These are phyloP conservation scores for Acorus gramineus DNA, from an alignment of 106 monocot species.

Conservation along the genomic window DNA sequence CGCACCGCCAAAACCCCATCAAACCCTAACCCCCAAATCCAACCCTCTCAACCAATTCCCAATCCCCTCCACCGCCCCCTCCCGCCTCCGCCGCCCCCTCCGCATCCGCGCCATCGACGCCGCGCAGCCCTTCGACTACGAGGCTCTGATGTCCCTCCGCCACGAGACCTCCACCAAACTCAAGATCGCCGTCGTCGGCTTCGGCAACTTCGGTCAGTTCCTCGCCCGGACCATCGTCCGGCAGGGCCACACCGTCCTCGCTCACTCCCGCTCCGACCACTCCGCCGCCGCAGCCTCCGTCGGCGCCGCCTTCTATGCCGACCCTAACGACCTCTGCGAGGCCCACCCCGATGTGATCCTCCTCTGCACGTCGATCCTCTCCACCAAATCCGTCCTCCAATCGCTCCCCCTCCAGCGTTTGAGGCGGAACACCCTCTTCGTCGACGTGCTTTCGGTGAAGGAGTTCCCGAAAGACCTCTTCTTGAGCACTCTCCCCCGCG, in stretches of 20 bases:
- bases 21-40: too few relatives aligned
- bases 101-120: conserved; percentile 35
- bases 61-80: neutral
- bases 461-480: conserved; percentile 52
- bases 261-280: conserved; percentile 63
- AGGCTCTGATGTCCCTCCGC: conserved; percentile 12
- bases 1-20: too few relatives aligned
- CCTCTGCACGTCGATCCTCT: conserved; percentile 48
- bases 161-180: conserved; percentile 12
- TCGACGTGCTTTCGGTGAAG: conserved; percentile 67
- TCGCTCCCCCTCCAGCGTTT: conserved; percentile 43
- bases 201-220: conserved; percentile 77
- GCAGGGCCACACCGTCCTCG: conserved; percentile 54
- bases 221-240: conserved; percentile 29
- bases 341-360: conserved; percentile 64
- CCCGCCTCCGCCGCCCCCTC: neutral
- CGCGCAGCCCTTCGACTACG: conserved; percentile 46
- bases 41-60: neutral
- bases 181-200: conserved; percentile 70
- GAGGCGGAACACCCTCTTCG: conserved; percentile 54
- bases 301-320: conserved; percentile 36
- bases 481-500: conserved; percentile 24
- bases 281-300: conserved; percentile 31
- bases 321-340: conserved; percentile 69
- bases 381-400: conserved; percentile 26